Evolutionary conservation across 2,329 filamentous ascomycete species (phyloP).

Genomic region (Aspergillus cejpii): DNA sequence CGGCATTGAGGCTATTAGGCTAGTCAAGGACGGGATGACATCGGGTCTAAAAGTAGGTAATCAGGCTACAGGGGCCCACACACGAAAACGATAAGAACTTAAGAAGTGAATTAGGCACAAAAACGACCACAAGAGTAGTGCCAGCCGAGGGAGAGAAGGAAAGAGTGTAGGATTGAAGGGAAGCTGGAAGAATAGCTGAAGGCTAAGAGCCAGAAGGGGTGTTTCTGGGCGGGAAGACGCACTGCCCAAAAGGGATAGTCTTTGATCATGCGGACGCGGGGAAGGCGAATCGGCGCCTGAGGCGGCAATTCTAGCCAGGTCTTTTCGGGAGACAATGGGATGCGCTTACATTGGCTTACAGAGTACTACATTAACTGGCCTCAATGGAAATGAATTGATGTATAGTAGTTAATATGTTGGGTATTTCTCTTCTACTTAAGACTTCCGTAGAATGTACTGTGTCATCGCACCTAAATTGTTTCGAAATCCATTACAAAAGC

Average conservation of each 20-base stretch:
- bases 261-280: constrained; percentile 39
- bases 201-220: constrained; percentile 6
- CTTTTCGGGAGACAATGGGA: not conserved
- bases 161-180: constrained; percentile 3
- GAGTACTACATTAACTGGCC: not conserved
- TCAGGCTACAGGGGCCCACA: constrained; percentile 4
- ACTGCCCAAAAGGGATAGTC: constrained; percentile 20
- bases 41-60: constrained; percentile 32
- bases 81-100: constrained; percentile 16
- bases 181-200: not conserved
- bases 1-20: constrained; percentile 45
- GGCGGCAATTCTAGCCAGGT: constrained; percentile 11
- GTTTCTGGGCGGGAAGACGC: constrained; percentile 18
- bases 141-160: constrained; percentile 6
- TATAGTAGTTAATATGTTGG: not conserved
- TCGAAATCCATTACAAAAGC: not conserved
- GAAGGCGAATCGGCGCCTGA: constrained; percentile 26
- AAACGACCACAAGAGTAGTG: constrained; percentile 1
- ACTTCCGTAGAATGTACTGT: constrained; percentile 1
- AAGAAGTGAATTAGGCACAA: constrained; percentile 16
- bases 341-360: not conserved
- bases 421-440: not conserved
- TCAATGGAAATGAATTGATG: not conserved
- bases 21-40: constrained; percentile 33
- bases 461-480: constrained; percentile 1